Evolutionary conservation across 2,329 filamentous ascomycete genomes (phyloP).

Genomic region (Ophiostoma montium): DNA sequence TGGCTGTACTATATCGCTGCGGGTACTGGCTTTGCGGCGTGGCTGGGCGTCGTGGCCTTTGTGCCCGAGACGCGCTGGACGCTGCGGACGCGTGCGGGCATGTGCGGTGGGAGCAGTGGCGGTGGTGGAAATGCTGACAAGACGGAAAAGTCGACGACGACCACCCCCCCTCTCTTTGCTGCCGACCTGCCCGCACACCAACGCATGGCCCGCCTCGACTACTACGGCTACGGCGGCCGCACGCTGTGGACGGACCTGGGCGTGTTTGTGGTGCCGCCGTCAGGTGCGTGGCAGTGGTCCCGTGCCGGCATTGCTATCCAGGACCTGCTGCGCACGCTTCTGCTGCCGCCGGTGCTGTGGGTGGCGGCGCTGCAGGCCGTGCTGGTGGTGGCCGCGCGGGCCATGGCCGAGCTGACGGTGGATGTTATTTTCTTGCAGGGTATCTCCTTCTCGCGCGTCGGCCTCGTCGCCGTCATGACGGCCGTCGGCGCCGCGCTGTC

Average conservation of each 20-base stretch:
- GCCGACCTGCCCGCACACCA: slow-evolving; percentile 9
- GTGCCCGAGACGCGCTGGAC: slow-evolving; percentile 23
- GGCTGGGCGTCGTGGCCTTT: slow-evolving; percentile 20
- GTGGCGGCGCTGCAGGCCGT: slow-evolving; percentile 4
- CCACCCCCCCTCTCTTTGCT: slow-evolving; percentile 13
- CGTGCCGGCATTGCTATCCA: slow-evolving; percentile 16
- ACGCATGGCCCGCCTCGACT: slow-evolving; percentile 6
- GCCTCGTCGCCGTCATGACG: neutral
- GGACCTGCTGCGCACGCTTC: slow-evolving; percentile 19
- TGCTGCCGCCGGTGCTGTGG: slow-evolving; percentile 23
- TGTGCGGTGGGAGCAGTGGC: slow-evolving; percentile 9
- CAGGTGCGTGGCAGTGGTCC: slow-evolving; percentile 16
- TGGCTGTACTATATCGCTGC: slow-evolving; percentile 23
- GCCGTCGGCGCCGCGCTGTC: slow-evolving; percentile 7
- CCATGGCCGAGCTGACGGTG: slow-evolving; percentile 1
- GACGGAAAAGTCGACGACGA: too few relatives aligned
- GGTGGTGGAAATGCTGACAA: too few relatives aligned
- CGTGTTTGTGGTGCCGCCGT: slow-evolving; percentile 12
- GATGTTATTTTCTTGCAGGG: neutral
- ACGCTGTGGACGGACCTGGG: slow-evolving; percentile 20
- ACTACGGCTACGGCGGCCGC: slow-evolving; percentile 15
- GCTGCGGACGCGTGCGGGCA: slow-evolving; percentile 17
- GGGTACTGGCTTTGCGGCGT: slow-evolving; percentile 19
- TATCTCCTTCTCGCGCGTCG: neutral
- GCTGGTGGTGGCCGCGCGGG: neutral